Evolutionary conservation across 225 moss, liverwort and hornwort genomes (phyloP), one percentile per base, ranked within the genome.

Genomic region (Physcomitrium patens): DNA sequence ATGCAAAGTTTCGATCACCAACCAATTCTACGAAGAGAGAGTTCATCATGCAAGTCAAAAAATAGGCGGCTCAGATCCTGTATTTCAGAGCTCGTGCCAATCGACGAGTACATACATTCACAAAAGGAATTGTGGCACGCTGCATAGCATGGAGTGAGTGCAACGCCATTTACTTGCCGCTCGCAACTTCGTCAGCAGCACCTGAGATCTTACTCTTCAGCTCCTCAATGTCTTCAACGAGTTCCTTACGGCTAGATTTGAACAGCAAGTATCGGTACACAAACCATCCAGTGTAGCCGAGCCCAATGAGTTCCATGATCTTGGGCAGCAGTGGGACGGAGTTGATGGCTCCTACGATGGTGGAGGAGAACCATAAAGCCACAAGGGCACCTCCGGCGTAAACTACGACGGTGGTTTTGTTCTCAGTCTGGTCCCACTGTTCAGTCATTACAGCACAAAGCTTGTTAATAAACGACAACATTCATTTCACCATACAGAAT

Each of bases 211-310:
- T 99, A 9, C 83, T 87, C 81, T 99, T 94, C 66, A 99, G 86
- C 83, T 80, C 86, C 63, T 99, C 93, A 8, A 99, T 81, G 52
- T 99, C 97, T 44, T 84, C 37, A 49, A 89, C 90, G 3, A 99
- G 87, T 84, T 99, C 94, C 88, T 99, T 94, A 19, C 97, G 87
- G 82, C 91, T 94, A 18, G 93, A 86, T 89, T 99, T 99, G 75
- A 94, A 99, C 14, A 99, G 85, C 79, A 99, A 54, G 77, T 99
- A 99, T 60, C 94, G 97, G 85, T 99, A 99, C 28, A 99, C 93
- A 59, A 99, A 99, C 97, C 97, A 99, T 0, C 97, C 94, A 8
- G 94, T 94, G 85, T 99, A 99, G 10, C 89, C 90, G 12, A 99
- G 77, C 0, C 97, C 97, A 42, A 99, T 75, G 54, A 99, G 83